phyloP scores from a whole-genome alignment of 2,329 filamentous ascomycete species.

The Nannizzia gypsea region DNA sequence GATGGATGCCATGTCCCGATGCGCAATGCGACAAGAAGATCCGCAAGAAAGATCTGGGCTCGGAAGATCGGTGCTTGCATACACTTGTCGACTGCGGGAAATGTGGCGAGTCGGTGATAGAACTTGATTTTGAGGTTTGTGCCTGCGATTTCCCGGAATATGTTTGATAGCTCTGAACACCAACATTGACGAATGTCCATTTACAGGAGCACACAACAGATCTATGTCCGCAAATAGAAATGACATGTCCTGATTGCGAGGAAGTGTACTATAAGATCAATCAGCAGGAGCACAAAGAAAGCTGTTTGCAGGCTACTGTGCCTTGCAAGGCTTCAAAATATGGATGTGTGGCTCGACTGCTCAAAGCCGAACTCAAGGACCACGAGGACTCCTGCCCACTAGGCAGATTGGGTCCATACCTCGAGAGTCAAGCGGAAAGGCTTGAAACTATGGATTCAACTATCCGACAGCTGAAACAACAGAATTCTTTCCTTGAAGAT shows the following conservation, averaged over 20 bases:
- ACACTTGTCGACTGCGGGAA: conserved; percentile 40
- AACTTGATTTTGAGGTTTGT: conserved; percentile 42
- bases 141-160: background rate
- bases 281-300: conserved; percentile 27
- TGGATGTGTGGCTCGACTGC: conserved; percentile 32
- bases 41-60: conserved; percentile 44
- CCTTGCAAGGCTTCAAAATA: conserved; percentile 31
- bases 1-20: conserved; percentile 42
- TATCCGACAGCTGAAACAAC: conserved; percentile 34
- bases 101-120: conserved; percentile 43
- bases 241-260: conserved; percentile 29
- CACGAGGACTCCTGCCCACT: conserved; percentile 42
- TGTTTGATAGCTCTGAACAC: background rate
- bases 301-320: conserved; percentile 27
- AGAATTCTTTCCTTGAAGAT: conserved; percentile 38
- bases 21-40: conserved; percentile 40
- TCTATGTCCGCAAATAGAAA: conserved; percentile 27
- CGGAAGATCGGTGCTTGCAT: conserved; percentile 42
- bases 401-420: conserved; percentile 35
- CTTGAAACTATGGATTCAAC: conserved; percentile 35
- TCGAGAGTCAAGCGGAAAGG: conserved; percentile 33
- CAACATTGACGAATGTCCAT: background rate
- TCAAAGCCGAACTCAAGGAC: conserved; percentile 27
- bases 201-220: conserved; percentile 28
- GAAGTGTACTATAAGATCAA: conserved; percentile 23